A percentile compares a stretch with the other conserved stretches of the same genome.
Conservation (phyloP, 305 asterid species). For the Striga hermonthica region DNA sequence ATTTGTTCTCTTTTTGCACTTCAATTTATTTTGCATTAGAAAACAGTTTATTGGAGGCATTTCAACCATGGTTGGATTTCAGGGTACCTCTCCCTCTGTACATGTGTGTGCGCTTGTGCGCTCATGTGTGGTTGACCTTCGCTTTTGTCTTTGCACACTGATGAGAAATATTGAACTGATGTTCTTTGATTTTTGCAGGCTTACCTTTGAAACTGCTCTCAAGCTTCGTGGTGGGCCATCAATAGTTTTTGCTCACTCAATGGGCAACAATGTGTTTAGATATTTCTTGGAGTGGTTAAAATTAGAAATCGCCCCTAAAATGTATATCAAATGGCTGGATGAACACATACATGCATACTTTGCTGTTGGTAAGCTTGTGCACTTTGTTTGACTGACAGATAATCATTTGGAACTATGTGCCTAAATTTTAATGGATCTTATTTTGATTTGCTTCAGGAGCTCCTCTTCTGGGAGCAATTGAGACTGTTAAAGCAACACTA, state of each 20-base stretch:
- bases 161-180: slow-evolving; percentile 24
- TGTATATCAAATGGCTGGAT: slow-evolving; percentile 82
- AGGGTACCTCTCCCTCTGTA: background rate
- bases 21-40: slow-evolving; percentile 20
- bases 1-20: background rate
- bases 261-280: slow-evolving; percentile 98
- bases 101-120: too few species aligned
- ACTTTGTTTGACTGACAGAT: slow-evolving; percentile 30
- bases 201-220: slow-evolving; percentile 94
- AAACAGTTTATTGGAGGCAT: slow-evolving; percentile 4
- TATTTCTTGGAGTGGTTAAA: slow-evolving; percentile 99
- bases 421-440: slow-evolving; percentile 27
- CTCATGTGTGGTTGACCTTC: background rate
- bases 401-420: slow-evolving; percentile 19
- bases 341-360: slow-evolving; percentile 96
- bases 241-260: slow-evolving; percentile 88
- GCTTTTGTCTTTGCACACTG: slow-evolving; percentile 24
- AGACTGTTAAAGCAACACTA: slow-evolving; percentile 76
- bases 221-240: slow-evolving; percentile 98
- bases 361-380: slow-evolving; percentile 84
- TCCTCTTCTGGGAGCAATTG: slow-evolving; percentile 91
- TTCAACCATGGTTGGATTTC: slow-evolving; percentile 18
- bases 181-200: slow-evolving; percentile 54
- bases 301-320: slow-evolving; percentile 91
- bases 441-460: slow-evolving; percentile 59